Evolutionary conservation across 2,329 filamentous ascomycete genomes (phyloP), one percentile per base, ranked within the genome.

Genomic region (Fusarium sp.): DNA sequence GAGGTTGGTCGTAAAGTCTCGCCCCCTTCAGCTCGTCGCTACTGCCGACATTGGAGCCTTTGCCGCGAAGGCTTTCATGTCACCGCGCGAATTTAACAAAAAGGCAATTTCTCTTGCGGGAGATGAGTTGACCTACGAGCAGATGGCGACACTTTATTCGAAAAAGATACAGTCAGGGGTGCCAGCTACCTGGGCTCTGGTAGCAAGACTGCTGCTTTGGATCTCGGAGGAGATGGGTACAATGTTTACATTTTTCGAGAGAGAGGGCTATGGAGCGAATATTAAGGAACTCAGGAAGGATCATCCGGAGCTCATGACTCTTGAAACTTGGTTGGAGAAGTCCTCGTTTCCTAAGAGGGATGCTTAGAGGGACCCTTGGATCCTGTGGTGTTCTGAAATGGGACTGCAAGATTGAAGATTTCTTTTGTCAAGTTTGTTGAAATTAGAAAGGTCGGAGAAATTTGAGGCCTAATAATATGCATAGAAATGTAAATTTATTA

Each of bases 1-100:
- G 81, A 74, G 73, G 57, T 66, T 80, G 37, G 72, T 71, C 29
- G 63, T 84, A 18, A 72, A 75, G 58, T 70, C 77, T 13, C 82
- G 81, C 14, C 67, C 71, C 2, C 24, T 77, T 16, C 75, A 77
- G n/a, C 31, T 71, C 14, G 10, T 47, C 10, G 42, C 42, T 16
- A 47, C 42, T 9, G 14, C 42, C 14, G 42, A 47, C 5, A 47
- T 47, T 24, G 42, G 42, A 5, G 42, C 22, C 22, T 47, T 47
- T 9, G 42, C 42, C 4, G 42, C 42, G 24, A 47, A 47, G 42
- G 42, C 42, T 47, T 47, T 47, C 42, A 47, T 47, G 42, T 47
- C 42, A 5, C 42, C 42, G 14, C 42, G 22, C 14, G 42, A 47
- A 47, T 47, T 47, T 22, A 24, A 47, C 5, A 5, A 14, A 5